Evolutionary conservation across 2,329 filamentous ascomycete genomes (phyloP), one percentile per base, ranked within the genome.

Genomic region (Aureobasidium mangrovei): DNA sequence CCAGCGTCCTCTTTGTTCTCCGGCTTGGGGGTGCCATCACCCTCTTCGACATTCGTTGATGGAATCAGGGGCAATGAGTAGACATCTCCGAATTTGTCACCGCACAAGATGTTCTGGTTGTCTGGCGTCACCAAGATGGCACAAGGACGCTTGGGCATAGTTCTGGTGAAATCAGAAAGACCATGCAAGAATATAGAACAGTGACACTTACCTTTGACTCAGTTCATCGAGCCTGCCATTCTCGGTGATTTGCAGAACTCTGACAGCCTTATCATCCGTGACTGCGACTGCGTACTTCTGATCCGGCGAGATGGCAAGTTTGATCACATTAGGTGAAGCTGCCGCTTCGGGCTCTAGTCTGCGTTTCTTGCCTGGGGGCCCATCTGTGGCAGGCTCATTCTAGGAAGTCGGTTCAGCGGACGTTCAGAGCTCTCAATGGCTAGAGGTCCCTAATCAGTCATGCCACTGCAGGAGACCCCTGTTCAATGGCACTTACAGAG

Each of bases 71-170:
- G 91, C 6, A 98, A 72, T 8, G 87, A 81, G 71, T 95, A 97
- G 57, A 96, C 91, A 68, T 98, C 93, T 60, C 93, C 93, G 65
- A 97, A 97, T 70, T 98, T 98, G 74, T 98, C 93, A 51, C 83
- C 91, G 58, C 82, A 83, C 56, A 97, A 71, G 59, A 98, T 88
- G 7, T 83, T 86, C 41, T 77, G 76, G 58, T 81, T 77, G 65
- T 91, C 84, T 38, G 80, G 74, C 6, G 85, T 82, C 51, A 96
- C 71, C 49, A 78, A 73, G 56, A 97, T 74, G 35, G 86, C 83
- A 65, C 85, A 91, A 9, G 91, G 89, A 35, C 90, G 83, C 73
- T 96, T 97, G 38, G 90, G 88, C 86, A 97, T 94, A 56, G 72
- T 73, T 69, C 89, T 91, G 35, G 1, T 32, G 12, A 43, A 40